Evolutionary conservation across 2,329 filamentous ascomycete species (phyloP), one percentile per base, ranked within the genome.

Genomic region (Fusarium sp.): DNA sequence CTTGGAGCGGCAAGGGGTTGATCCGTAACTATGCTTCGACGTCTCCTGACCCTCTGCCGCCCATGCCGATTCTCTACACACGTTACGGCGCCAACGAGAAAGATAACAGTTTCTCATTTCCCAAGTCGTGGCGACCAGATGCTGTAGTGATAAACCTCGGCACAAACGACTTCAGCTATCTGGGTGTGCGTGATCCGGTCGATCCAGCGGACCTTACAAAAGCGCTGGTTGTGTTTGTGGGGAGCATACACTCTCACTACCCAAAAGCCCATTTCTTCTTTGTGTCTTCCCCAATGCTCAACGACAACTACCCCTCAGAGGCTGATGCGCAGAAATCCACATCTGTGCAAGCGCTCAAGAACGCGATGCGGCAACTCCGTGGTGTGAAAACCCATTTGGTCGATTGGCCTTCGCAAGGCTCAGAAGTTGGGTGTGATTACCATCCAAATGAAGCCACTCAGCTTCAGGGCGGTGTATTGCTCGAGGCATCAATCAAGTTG

Each of bases 1-100:
- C 85, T 2, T 85, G 84, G 84, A 84, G 82, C 63, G 84, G 84
- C 50, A 85, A 85, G 72, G 85, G 85, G 4, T 63, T 86, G 3
- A 80, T 79, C 1, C 81, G 85, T 20, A 86, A 86, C 75, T 84
- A 83, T 69, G 71, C 75, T 11, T 72, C 77, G 0, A 75, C 78
- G 12, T 62, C 74, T 22, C 70, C 77, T 3, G 82, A 84, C 43
- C 75, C 76, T 3, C 72, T 72, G 10, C 82, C 83, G 7, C 70
- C 82, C 5, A 83, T 86, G 80, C 84, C 84, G 0, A 75, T 82
- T 20, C 77, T 85, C 1, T 86, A 82, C 74, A 86, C 84, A 0
- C 82, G 83, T 22, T 86, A 84, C 58, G 84, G 83, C 38, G 84
- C 83, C 66, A 82, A 84, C 61, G 84, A 85, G 40, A 78, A 79